phyloP scores from a whole-genome alignment of 2,329 filamentous ascomycete species.

The Chaetomium strumarium region DNA sequence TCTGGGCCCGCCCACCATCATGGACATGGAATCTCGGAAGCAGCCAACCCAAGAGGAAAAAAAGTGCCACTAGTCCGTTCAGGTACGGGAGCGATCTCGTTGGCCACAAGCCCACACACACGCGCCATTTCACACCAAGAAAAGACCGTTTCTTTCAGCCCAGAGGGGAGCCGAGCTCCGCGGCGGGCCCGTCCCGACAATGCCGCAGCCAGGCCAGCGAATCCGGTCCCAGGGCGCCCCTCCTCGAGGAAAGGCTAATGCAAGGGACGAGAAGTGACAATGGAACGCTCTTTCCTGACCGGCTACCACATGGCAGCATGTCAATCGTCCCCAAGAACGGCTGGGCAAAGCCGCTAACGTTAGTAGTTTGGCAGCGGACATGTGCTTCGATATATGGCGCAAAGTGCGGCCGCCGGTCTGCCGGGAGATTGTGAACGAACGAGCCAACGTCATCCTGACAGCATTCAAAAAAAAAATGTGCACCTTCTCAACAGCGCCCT shows the following conservation, averaged over 20 bases:
- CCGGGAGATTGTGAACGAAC: too few species aligned
- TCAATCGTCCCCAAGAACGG: conserved; percentile 1
- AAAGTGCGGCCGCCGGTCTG: too few species aligned
- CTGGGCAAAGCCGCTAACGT: not conserved
- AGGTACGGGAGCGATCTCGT: conserved; percentile 1
- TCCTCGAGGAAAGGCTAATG: conserved; percentile 14
- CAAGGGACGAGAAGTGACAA: conserved; percentile 16
- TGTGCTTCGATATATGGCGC: too few species aligned
- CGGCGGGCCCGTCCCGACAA: conserved; percentile 8
- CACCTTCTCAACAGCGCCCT: too few species aligned
- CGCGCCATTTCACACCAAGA: not conserved
- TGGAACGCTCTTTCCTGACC: not conserved
- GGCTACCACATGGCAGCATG: conserved; percentile 14
- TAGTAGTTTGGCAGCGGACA: not conserved
- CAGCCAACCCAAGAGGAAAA: too few species aligned
- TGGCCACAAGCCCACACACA: not conserved
- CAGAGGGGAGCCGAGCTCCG: not conserved
- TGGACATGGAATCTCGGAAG: not conserved
- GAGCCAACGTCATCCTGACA: too few species aligned
- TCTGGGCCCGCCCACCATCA: not conserved
- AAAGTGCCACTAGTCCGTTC: not conserved
- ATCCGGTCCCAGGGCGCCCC: conserved; percentile 12
- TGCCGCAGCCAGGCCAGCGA: conserved; percentile 7
- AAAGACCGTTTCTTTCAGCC: not conserved
- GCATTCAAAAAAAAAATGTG: too few species aligned